Evolutionary conservation across 1,139 yeast genomes (phyloP), one percentile per base, ranked within the genome.

Genomic region (Sugiyamaella xylanicola): DNA sequence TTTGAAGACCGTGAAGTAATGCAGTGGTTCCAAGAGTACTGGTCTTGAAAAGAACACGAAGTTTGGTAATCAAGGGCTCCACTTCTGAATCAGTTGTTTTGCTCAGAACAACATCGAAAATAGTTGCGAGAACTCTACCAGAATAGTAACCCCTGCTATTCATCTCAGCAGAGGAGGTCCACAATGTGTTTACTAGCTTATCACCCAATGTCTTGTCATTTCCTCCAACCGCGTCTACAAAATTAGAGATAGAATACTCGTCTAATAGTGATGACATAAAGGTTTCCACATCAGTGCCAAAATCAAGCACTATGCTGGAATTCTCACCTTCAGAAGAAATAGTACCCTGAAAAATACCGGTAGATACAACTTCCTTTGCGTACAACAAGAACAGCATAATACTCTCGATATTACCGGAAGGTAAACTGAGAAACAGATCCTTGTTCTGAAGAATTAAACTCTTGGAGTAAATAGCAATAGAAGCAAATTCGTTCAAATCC

Each of bases 101-200:
- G n/a, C 51, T 47, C 29, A 57, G 50, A 39, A 59, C 27, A 29
- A 47, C 41, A 42, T 59, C 59, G 25, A 58, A 29, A 35, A 59
- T 48, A 16, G 48, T 55, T 15, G 59, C 54, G 37, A 60, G 42
- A 4, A 59, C 56, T 17, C 62, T 49, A 19, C 61, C 57, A 20
- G 58, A 53, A 41, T 53, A 60, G 39, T 60, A 60, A 8, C 57
- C 60, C 37, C 48, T 56, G 4, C 58, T 56, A 48, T 56, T 56
- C 11, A 35, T 37, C 13, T 50, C 41, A 5, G 49, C 44, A 22
- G 58, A 55, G 25, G 41, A 48, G 9, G 40, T 48, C 63, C 63
- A 60, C 35, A 59, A 42, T 13, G 36, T 44, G 9, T 51, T 43
- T 13, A 56, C 51, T 9, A 60, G 36, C 20, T 19, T 40, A 22